Conservation (phyloP, 768 basidiomycete species). For the Tephrocybe sp. region DNA sequence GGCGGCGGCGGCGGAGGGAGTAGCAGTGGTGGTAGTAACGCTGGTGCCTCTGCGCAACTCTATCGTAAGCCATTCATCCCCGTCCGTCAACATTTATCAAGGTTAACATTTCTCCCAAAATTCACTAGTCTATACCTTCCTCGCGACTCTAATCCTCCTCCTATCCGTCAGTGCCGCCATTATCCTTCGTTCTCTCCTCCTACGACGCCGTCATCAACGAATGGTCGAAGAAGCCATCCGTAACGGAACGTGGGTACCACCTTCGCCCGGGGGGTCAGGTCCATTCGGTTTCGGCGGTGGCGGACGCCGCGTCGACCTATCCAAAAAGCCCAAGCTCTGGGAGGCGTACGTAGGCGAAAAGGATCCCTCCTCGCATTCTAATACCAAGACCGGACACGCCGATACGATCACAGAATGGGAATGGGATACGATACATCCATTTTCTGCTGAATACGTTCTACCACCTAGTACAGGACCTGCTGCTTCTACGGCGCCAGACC, state of each 20-base stretch:
- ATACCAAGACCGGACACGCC: background rate
- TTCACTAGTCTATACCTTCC: slow-evolving; percentile 47
- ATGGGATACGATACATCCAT: slow-evolving; percentile 34
- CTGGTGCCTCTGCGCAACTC: slow-evolving; percentile 21
- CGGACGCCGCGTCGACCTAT: slow-evolving; percentile 34
- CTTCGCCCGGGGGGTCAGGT: slow-evolving; percentile 21
- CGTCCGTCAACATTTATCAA: background rate
- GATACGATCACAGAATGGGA: slow-evolving; percentile 19
- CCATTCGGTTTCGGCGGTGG: slow-evolving; percentile 13
- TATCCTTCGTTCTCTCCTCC: slow-evolving; percentile 58
- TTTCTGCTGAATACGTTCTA: slow-evolving; percentile 28
- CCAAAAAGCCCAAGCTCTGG: slow-evolving; percentile 47
- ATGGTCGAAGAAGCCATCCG: slow-evolving; percentile 62
- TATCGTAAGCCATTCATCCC: slow-evolving; percentile 26
- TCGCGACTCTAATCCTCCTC: slow-evolving; percentile 67
- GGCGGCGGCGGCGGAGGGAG: background rate
- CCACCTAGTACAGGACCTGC: background rate
- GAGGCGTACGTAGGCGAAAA: slow-evolving; percentile 37
- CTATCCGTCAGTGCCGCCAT: slow-evolving; percentile 66
- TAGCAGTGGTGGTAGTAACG: background rate
- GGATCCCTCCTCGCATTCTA: slow-evolving; percentile 1
- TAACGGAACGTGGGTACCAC: slow-evolving; percentile 59
- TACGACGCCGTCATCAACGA: slow-evolving; percentile 59
- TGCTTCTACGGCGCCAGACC: background rate
- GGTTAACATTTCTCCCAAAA: too few relatives aligned